These are phyloP conservation scores for Inonotus obliquus DNA, from an alignment of 1,284 basidiomycete species.

Conservation along the genomic window DNA sequence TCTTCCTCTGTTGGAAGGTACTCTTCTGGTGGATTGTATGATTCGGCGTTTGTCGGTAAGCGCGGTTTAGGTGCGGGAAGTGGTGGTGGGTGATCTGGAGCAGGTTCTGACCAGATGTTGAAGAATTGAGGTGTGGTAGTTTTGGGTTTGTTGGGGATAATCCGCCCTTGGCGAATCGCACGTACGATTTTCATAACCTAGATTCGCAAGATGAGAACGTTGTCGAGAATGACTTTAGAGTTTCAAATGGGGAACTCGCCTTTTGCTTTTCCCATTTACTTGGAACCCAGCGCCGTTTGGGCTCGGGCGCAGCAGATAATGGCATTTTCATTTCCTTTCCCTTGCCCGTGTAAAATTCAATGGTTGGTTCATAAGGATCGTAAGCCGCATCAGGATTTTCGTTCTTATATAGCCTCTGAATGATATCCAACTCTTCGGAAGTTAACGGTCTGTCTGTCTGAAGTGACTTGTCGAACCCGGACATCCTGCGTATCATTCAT, in stretches of 20 bases:
- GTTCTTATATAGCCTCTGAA: slow-evolving; percentile 81
- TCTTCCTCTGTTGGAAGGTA: slow-evolving; percentile 92
- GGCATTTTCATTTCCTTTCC: slow-evolving; percentile 95
- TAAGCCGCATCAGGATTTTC: slow-evolving; percentile 91
- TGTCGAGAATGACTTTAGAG: background rate
- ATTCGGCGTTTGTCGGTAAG: slow-evolving; percentile 90
- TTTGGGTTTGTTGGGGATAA: slow-evolving; percentile 86
- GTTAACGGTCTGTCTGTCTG: slow-evolving; percentile 87
- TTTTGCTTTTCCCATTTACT: slow-evolving; percentile 99
- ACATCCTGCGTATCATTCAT: slow-evolving; percentile 57
- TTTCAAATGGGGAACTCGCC: slow-evolving; percentile 39
- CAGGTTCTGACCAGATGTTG: slow-evolving; percentile 83
- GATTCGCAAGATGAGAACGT: background rate
- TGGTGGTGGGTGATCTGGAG: slow-evolving; percentile 66
- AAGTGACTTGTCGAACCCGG: slow-evolving; percentile 86
- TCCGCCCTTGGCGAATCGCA: slow-evolving; percentile 94
- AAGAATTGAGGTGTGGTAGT: slow-evolving; percentile 75
- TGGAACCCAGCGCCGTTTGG: slow-evolving; percentile 94
- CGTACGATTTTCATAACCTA: slow-evolving; percentile 99
- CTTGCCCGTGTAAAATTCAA: slow-evolving; percentile 97
- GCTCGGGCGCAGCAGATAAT: slow-evolving; percentile 86
- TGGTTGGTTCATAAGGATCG: slow-evolving; percentile 89
- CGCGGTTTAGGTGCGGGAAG: slow-evolving; percentile 91
- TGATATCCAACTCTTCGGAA: slow-evolving; percentile 92
- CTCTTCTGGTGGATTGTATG: slow-evolving; percentile 98